Percentiles rank a stretch among this genome's conserved stretches.
phyloP scores from a whole-genome alignment of 1,284 basidiomycete species.

The Microbotryum lychnidis-dioicae region DNA sequence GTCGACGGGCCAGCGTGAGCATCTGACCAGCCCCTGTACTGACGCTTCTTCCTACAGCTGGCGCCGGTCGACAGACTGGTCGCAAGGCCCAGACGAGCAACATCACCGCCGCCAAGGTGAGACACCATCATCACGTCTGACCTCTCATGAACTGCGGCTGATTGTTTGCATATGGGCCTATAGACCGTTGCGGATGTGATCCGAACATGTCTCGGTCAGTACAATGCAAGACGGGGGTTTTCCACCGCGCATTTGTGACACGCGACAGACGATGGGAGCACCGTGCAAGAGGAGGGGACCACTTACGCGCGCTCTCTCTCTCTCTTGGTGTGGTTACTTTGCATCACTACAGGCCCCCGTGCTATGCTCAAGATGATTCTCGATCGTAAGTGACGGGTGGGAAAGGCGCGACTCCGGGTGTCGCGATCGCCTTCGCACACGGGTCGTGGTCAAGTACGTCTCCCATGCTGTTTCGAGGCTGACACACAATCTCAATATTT shows the following conservation, averaged over 20 bases:
- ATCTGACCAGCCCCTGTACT: no score
- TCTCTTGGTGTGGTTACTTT: background rate
- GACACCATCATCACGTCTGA: slow-evolving; percentile 18
- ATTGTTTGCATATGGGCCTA: slow-evolving; percentile 5
- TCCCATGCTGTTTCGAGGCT: background rate
- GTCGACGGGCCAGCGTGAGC: no score
- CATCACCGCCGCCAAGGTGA: slow-evolving; percentile 91
- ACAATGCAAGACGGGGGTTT: background rate
- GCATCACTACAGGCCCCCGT: slow-evolving; percentile 56
- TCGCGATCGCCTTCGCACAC: background rate
- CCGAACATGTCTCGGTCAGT: slow-evolving; percentile 70
- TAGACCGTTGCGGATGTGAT: slow-evolving; percentile 99
- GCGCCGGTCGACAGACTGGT: slow-evolving; percentile 84
- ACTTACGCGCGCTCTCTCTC: background rate
- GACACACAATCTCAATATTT: background rate
- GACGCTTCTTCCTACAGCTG: slow-evolving; percentile 55
- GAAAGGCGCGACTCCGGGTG: background rate
- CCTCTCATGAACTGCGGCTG: background rate
- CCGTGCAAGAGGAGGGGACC: background rate
- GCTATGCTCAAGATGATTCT: slow-evolving; percentile 99
- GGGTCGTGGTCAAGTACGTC: slow-evolving; percentile 21
- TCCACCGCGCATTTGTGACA: background rate
- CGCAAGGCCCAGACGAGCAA: slow-evolving; percentile 95
- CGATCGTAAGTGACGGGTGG: slow-evolving; percentile 47
- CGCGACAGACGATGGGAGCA: background rate